Percentiles rank a stretch among this genome's conserved stretches.
Conservation (phyloP, 768 basidiomycete species). For the Phaeolepiota aurea region DNA sequence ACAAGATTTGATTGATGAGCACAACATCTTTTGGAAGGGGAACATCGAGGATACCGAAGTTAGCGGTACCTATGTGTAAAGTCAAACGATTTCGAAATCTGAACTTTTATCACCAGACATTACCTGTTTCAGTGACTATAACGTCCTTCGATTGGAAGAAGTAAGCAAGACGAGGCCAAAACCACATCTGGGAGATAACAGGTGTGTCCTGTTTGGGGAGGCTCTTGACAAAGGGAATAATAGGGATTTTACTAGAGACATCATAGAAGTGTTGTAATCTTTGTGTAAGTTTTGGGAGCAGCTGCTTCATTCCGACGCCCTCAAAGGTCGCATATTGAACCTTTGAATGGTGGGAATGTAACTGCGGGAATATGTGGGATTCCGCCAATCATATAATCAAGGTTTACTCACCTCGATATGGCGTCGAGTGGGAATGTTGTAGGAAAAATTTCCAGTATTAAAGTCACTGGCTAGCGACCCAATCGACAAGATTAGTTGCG, state of each 20-base stretch:
- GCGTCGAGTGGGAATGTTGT: slow-evolving; percentile 48
- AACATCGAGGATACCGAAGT: slow-evolving; percentile 79
- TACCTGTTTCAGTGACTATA: slow-evolving; percentile 83
- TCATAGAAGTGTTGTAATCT: slow-evolving; percentile 35
- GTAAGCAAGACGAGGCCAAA: slow-evolving; percentile 73
- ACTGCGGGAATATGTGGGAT: slow-evolving; percentile 24
- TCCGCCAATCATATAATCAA: not conserved
- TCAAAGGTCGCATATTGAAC: slow-evolving; percentile 58
- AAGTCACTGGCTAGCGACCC: slow-evolving; percentile 71
- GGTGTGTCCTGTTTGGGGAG: slow-evolving; percentile 43
- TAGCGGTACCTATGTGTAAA: slow-evolving; percentile 51
- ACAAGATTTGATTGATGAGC: slow-evolving; percentile 72
- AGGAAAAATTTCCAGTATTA: slow-evolving; percentile 85
- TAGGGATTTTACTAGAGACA: slow-evolving; percentile 30
- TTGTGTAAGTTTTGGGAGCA: slow-evolving; percentile 65
- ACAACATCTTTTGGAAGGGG: slow-evolving; percentile 64
- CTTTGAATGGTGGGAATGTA: slow-evolving; percentile 68
- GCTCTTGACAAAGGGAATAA: slow-evolving; percentile 33
- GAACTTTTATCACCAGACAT: not conserved
- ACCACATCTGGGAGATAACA: slow-evolving; percentile 66
- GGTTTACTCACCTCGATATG: slow-evolving; percentile 49
- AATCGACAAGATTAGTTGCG: slow-evolving; percentile 70
- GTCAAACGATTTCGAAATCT: not conserved
- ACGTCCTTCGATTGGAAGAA: slow-evolving; percentile 73
- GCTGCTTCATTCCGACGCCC: slow-evolving; percentile 65